Percentiles rank a stretch among this genome's conserved stretches.
These are phyloP conservation scores for Knufia fluminis DNA, from an alignment of 2,329 filamentous ascomycete species.

Conservation along the genomic window DNA sequence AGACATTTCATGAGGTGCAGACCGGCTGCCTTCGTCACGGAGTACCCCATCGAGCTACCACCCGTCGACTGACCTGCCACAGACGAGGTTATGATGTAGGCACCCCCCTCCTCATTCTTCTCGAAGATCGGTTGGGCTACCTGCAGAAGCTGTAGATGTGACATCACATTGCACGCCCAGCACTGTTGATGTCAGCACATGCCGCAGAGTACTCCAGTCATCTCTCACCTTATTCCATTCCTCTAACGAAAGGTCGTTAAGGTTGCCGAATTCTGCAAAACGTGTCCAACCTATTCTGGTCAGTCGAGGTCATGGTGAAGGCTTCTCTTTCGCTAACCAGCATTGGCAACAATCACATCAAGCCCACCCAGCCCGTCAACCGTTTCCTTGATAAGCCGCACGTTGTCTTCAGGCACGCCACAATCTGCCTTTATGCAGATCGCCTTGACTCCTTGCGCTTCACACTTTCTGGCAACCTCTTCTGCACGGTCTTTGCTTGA, in stretches of 20 bases:
- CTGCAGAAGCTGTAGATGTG: conserved; percentile 45
- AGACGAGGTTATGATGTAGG: conserved; percentile 54
- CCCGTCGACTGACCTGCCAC: conserved; percentile 50
- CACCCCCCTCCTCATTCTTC: conserved; percentile 53
- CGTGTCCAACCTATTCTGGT: conserved; percentile 50
- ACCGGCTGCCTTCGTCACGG: conserved; percentile 70
- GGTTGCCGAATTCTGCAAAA: conserved; percentile 48
- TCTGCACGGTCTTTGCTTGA: conserved; percentile 52
- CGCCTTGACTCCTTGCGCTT: conserved; percentile 45
- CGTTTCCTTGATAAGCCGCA: conserved; percentile 49
- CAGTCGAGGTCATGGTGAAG: neutral
- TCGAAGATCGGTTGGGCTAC: conserved; percentile 52
- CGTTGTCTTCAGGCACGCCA: conserved; percentile 49
- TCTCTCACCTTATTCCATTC: conserved; percentile 53
- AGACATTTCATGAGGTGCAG: conserved; percentile 59
- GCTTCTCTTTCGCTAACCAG: conserved; percentile 41
- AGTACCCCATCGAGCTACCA: conserved; percentile 59
- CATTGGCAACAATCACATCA: conserved; percentile 72
- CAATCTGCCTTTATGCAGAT: conserved; percentile 58
- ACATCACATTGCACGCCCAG: conserved; percentile 55
- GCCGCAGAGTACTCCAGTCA: neutral
- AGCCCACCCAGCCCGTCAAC: conserved; percentile 55
- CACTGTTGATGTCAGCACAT: conserved; percentile 33
- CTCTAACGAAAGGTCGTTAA: conserved; percentile 49
- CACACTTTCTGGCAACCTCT: conserved; percentile 47